Evolutionary conservation across 2,329 filamentous ascomycete species (phyloP).

Genomic region (Westerdykella sp.): DNA sequence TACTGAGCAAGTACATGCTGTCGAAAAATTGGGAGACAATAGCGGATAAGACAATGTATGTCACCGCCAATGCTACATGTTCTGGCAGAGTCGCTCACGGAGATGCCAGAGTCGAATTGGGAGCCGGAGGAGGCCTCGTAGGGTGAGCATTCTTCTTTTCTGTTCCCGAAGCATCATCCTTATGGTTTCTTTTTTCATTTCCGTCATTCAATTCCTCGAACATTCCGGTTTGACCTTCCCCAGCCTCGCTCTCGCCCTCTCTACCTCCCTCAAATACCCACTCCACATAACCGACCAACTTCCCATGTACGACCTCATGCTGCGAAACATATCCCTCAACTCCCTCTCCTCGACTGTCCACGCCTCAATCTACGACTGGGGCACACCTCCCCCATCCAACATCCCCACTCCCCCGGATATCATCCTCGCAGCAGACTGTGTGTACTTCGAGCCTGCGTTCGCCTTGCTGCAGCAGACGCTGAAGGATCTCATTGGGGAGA

Average conservation of each 20-base stretch:
- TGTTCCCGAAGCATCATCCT: background rate
- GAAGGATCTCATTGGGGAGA: constrained; percentile 60
- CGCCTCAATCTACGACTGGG: constrained; percentile 76
- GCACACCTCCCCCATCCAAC: constrained; percentile 36
- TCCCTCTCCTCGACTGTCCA: constrained; percentile 56
- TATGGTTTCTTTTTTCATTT: background rate
- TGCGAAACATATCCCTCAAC: constrained; percentile 81
- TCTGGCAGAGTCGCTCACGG: constrained; percentile 9
- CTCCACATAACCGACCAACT: constrained; percentile 81
- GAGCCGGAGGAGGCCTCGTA: constrained; percentile 84
- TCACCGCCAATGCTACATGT: constrained; percentile 18
- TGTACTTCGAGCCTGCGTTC: constrained; percentile 95
- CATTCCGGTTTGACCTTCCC: background rate
- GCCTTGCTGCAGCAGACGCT: constrained; percentile 78
- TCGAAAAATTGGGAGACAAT: constrained; percentile 62
- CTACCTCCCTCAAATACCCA: constrained; percentile 49
- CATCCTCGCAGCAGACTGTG: constrained; percentile 91
- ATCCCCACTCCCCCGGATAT: constrained; percentile 61
- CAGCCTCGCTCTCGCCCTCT: constrained; percentile 53
- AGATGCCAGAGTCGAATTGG: constrained; percentile 69
- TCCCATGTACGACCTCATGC: constrained; percentile 80
- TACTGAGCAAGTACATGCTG: constrained; percentile 79
- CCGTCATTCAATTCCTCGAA: background rate
- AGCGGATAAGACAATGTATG: constrained; percentile 65
- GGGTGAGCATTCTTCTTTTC: constrained; percentile 39